Evolutionary conservation across 1,284 basidiomycete genomes (phyloP), one percentile per base, ranked within the genome.

Genomic region (Ustilago vetiveriae): DNA sequence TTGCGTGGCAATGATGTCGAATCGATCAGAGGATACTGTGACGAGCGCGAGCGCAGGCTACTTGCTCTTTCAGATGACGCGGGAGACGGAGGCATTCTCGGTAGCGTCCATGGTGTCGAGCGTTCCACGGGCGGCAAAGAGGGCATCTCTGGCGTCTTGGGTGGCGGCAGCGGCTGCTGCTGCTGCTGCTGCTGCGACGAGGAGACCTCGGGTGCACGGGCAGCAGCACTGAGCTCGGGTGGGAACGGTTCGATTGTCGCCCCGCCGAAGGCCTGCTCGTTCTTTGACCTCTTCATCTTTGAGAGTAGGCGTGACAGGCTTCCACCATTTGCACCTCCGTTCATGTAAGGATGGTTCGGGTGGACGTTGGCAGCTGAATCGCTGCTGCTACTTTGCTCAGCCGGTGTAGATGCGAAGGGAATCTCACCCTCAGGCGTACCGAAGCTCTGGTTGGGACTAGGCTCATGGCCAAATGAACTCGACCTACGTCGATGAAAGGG

Each of bases 401-500:
- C 27, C 6, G 47, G 17, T 9, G 7, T 27, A n/a, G 50, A 17
- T 5, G 47, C 19, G 16, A 19, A 33, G 35, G 42, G 44, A 3
- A 16, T 45, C 3, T 40, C 41, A 13, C 54, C 54, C 6, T 57
- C 40, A 4, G 44, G 30, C 13, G 42, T n/a, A 2, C 47, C 57
- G n/a, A 50, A 41, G 24, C 52, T 46, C 4, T 49, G 45, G 32
- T 44, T 30, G 16, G 48, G 57, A 14, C 39, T 53, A 16, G 57
- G 58, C 19, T 63, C 59, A 49, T 77, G 67, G 21, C 75, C 75
- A 30, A 77, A 77, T 4, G 73, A 75, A 56, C 70, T 74, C 21
- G 73, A 75, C 26, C 67, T 39, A 21, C 75, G 54, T 3, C 58
- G 60, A 29, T 74, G 66, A n/a, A 55, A 55, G 40, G 56, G 53